Evolutionary conservation across 2,329 filamentous ascomycete genomes (phyloP).

Genomic region (Aspergillus unguis): DNA sequence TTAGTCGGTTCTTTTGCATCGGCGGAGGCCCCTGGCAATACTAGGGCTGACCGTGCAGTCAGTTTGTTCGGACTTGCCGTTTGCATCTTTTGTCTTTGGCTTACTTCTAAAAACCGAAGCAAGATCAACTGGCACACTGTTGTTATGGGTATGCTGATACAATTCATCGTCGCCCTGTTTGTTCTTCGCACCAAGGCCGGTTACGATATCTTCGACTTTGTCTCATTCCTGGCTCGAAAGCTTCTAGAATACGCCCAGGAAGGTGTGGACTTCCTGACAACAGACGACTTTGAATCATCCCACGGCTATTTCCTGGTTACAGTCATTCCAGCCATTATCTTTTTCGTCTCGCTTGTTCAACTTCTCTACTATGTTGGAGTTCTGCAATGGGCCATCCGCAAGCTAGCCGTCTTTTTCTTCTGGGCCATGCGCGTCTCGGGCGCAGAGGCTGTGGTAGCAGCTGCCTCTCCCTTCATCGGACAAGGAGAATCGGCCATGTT

Average conservation of each 20-base stretch:
- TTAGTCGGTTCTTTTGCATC: constrained; percentile 75
- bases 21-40: constrained; percentile 70
- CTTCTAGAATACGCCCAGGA: constrained; percentile 72
- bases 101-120: constrained; percentile 67
- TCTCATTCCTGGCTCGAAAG: constrained; percentile 69
- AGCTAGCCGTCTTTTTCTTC: constrained; percentile 89
- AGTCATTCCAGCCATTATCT: constrained; percentile 89
- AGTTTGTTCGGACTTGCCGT: constrained; percentile 75
- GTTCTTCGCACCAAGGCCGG: constrained; percentile 77
- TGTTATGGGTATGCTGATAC: constrained; percentile 81
- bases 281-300: constrained; percentile 41
- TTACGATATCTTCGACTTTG: constrained; percentile 88
- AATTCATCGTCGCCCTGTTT: constrained; percentile 86
- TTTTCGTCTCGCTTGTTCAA: constrained; percentile 91
- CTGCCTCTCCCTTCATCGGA: constrained; percentile 89
- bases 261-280: constrained; percentile 71
- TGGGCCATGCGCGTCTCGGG: constrained; percentile 84
- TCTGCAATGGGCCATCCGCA: constrained; percentile 84
- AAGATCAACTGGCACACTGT: constrained; percentile 68
- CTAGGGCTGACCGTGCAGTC: constrained; percentile 72
- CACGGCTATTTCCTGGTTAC: constrained; percentile 68
- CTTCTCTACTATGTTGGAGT: constrained; percentile 76
- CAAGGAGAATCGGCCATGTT: constrained; percentile 93
- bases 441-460: constrained; percentile 88
- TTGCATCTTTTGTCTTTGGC: constrained; percentile 65